phyloP scores from a whole-genome alignment of 257 asterid species.

The Nicotiana attenuata region DNA sequence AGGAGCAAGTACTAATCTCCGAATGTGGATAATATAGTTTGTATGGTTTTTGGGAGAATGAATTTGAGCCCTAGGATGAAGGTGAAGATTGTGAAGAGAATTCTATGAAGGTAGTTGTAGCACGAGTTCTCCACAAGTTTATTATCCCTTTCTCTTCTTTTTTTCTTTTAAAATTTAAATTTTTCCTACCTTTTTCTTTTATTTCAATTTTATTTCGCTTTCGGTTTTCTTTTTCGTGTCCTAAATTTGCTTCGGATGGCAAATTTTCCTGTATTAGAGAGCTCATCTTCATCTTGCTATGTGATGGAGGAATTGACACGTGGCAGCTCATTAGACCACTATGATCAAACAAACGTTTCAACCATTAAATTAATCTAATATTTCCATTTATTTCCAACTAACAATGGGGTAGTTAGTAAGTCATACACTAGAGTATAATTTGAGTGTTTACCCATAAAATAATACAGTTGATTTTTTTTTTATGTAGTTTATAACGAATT shows the following conservation, averaged over 20 bases:
- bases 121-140: conserved; percentile 73
- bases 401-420: background rate
- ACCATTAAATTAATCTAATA: background rate
- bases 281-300: conserved; percentile 26
- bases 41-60: background rate
- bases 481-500: no score
- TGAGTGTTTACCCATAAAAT: no score
- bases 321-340: background rate
- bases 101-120: conserved; percentile 33
- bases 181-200: background rate
- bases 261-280: background rate
- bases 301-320: conserved; percentile 38
- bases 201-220: no score
- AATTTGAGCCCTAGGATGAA: conserved; percentile 11
- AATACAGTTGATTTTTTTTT: no score
- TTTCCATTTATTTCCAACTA: background rate
- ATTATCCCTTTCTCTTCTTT: conserved; percentile 50
- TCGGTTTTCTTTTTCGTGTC: no score
- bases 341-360: background rate
- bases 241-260: no score
- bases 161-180: background rate
- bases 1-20: background rate
- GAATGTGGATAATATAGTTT: conserved; percentile 13
- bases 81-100: conserved; percentile 29
- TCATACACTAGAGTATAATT: no score